These are phyloP conservation scores for Verticillium tricorpus DNA, from an alignment of 2,329 filamentous ascomycete species.

Conservation along the genomic window DNA sequence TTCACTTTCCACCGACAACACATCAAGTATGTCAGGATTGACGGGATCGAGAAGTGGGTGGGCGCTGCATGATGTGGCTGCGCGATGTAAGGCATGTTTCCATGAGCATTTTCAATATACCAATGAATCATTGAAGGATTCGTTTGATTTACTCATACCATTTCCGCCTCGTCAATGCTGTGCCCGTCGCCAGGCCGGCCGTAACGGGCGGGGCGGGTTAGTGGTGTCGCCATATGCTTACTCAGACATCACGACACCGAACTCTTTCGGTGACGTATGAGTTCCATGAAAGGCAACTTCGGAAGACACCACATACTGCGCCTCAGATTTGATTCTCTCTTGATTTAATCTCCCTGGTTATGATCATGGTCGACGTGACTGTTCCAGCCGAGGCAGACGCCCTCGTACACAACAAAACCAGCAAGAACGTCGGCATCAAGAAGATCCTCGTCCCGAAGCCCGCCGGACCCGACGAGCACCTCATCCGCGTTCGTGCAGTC, in stretches of 20 bases:
- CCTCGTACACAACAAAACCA: background rate
- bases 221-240: background rate
- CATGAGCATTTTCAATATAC: background rate
- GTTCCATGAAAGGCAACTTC: background rate
- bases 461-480: background rate
- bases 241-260: background rate
- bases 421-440: background rate
- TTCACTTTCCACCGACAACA: constrained; percentile 38
- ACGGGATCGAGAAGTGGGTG: constrained; percentile 20
- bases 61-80: background rate
- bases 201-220: background rate
- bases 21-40: constrained; percentile 32
- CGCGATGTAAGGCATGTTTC: background rate
- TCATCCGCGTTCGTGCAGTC: background rate
- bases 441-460: background rate
- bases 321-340: background rate
- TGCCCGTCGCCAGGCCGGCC: background rate
- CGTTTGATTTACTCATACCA: too few relatives aligned
- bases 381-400: background rate
- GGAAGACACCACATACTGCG: too few relatives aligned
- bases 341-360: background rate
- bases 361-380: background rate
- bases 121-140: too few relatives aligned
- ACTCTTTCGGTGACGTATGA: background rate
- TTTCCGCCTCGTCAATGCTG: too few relatives aligned